Evolutionary conservation across 352 stramenopile species (phyloP), one percentile per base, ranked within the genome.

Genomic region (Phytopythium oedochilum): DNA sequence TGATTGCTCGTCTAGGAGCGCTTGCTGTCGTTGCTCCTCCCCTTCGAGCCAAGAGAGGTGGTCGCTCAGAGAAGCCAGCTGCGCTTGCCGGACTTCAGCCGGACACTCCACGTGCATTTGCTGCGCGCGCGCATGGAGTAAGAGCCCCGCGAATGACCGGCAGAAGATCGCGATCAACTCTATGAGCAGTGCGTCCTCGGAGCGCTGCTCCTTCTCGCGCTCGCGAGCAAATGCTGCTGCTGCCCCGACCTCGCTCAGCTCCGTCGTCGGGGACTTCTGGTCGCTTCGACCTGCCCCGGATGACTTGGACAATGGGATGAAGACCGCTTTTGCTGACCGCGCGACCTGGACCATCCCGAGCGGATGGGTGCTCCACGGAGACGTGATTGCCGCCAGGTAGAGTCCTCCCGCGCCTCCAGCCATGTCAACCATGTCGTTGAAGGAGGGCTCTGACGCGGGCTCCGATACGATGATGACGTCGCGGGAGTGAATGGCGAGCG

Each of bases 371-470:
- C 63, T 56, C 77, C 75, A 89, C 1, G 73, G 69, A 15, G 79
- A 86, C 8, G 64, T 49, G 53, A 89, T 90, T 5, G 75, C 66
- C 1, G 61, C 65, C 9, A 92, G 57, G 43, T 89, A 89, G 46
- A 90, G 47, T 0, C 78, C 82, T 38, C 73, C 60, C 25, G 75
- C 73, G 0, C 77, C 77, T 2, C 78, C 78, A 22, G 65, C 62
- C 25, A 89, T 70, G 47, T 92, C 82, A 4, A 88, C 76, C 0
- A 76, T 88, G 47, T 89, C 78, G 35, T 92, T 92, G 60, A 83
- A 92, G 4, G 57, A 69, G 22, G 77, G 61, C 48, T 89, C 66
- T 0, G 71, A 69, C 10, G 70, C 63, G 4, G 79, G 77, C 28
- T 88, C 70, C 0, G 68, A 34, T 3, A 83, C 42, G 4, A 83